Conservation (phyloP, 2,329 filamentous ascomycete genomes). For the Escovopsis sp. region DNA sequence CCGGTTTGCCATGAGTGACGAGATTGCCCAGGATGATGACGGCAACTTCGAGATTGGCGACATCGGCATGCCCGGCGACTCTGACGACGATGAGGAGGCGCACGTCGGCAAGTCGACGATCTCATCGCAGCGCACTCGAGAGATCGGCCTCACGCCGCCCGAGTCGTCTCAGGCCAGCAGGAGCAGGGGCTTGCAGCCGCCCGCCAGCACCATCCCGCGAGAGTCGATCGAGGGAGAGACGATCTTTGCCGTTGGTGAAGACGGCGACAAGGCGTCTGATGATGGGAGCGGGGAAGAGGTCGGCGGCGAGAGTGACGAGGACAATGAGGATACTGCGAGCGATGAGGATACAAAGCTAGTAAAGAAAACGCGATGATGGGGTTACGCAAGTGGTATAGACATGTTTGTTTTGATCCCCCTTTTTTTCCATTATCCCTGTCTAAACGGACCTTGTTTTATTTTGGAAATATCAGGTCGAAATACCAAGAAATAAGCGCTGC, state of each 20-base stretch:
- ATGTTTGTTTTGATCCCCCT: no score
- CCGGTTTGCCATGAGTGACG: slow-evolving; percentile 96
- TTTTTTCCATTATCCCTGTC: no score
- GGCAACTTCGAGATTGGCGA: slow-evolving; percentile 89
- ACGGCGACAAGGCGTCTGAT: slow-evolving; percentile 67
- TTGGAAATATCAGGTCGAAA: no score
- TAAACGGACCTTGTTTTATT: no score
- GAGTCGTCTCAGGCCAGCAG: slow-evolving; percentile 11
- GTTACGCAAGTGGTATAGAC: neutral
- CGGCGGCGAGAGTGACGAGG: slow-evolving; percentile 1
- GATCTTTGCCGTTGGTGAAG: slow-evolving; percentile 87
- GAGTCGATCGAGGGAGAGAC: slow-evolving; percentile 70
- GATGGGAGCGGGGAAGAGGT: slow-evolving; percentile 27
- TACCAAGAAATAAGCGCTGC: no score
- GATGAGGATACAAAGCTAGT: slow-evolving; percentile 30
- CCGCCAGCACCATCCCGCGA: slow-evolving; percentile 27
- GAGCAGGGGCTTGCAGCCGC: slow-evolving; percentile 5
- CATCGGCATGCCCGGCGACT: slow-evolving; percentile 60
- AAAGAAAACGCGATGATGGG: slow-evolving; percentile 22
- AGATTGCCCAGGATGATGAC: slow-evolving; percentile 96
- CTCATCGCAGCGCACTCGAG: neutral
- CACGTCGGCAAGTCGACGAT: slow-evolving; percentile 22
- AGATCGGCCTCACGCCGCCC: slow-evolving; percentile 12
- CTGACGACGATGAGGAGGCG: slow-evolving; percentile 37
- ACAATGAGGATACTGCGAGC: neutral